These are phyloP conservation scores for Cyclocybe aegerita DNA, from an alignment of 768 basidiomycete species.

Conservation along the genomic window DNA sequence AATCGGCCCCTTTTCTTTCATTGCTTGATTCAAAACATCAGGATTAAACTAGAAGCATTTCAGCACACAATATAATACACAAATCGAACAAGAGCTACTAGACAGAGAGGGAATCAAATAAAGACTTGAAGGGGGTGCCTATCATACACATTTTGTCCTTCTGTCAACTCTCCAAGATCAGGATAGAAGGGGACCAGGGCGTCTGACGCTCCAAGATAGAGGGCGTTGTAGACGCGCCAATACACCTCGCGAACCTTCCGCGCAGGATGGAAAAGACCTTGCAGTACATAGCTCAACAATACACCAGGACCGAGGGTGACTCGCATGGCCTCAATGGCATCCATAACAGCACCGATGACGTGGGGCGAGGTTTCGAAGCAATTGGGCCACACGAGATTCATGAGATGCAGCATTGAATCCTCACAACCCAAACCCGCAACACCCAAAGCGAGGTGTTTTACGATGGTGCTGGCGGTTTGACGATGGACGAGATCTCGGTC, in stretches of 20 bases:
- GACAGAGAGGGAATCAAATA: constrained; percentile 44
- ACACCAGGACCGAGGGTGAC: constrained; percentile 94
- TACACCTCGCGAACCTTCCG: constrained; percentile 97
- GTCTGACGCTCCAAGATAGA: constrained; percentile 89
- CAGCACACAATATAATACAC: constrained; percentile 1
- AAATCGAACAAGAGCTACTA: constrained; percentile 2
- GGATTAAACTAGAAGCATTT: neutral
- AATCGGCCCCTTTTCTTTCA: neutral
- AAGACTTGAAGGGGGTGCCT: constrained; percentile 84
- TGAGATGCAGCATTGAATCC: constrained; percentile 95
- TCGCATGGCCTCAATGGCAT: constrained; percentile 96
- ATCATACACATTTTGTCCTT: constrained; percentile 88
- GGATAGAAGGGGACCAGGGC: constrained; percentile 96
- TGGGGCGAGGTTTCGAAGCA: constrained; percentile 98
- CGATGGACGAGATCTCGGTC: constrained; percentile 98
- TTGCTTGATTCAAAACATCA: neutral
- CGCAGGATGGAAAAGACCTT: constrained; percentile 96
- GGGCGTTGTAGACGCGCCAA: constrained; percentile 94
- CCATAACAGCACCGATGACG: constrained; percentile 98
- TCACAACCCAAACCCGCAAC: constrained; percentile 97
- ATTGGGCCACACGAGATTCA: constrained; percentile 99
- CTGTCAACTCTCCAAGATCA: constrained; percentile 84
- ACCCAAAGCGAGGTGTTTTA: constrained; percentile 96
- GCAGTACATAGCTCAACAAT: constrained; percentile 87
- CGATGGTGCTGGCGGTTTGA: constrained; percentile 97